Evolutionary conservation across 2,329 filamentous ascomycete genomes (phyloP), one percentile per base, ranked within the genome.

Genomic region (Coniochaeta sp.): DNA sequence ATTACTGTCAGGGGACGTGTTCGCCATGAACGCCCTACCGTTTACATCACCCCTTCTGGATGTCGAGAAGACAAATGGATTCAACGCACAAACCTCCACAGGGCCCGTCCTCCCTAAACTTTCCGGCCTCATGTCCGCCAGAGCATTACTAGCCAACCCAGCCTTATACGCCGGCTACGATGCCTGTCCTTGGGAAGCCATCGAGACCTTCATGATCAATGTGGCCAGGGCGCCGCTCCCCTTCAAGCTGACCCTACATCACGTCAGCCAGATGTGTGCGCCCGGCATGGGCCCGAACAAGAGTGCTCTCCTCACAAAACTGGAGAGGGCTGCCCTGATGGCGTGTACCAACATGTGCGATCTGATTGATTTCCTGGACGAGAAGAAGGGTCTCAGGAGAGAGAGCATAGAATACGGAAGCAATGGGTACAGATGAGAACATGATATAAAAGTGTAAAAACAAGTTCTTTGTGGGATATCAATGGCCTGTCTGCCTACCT

Each of bases 1-100:
- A 40, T 74, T 90, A 7, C 80, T 87, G 3, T 89, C 88, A n/a
- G 87, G 88, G 17, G 87, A 90, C 65, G 81, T 89, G 22, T 89
- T 88, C 65, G 80, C 84, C 33, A 74, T 87, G 58, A 71, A 72
- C 58, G 67, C 76, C 12, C 73, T 85, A 28, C 81, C 81, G 14
- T 78, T 81, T 57, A 70, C 71, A 44, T 72, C 73, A 28, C 71
- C 72, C 62, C 62, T 74, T 38, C 55, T 52, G 54, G 56, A 31
- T 33, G 54, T 59, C 9, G 44, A 61, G 24, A 59, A 62, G 43
- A 28, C 55, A 0, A 61, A 65, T 59, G 65, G 63, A 0, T 50
- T 62, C 2, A 61, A 69, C 33, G 52, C 9, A 36, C 16, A 33
- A 19, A 11, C 26, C 16, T 6, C 26, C 2, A 5, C 12, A 36